Percentiles rank a stretch among this genome's conserved stretches.
These are phyloP conservation scores for Durio zibethinus DNA, from an alignment of 345 rosid species.

Conservation along the genomic window DNA sequence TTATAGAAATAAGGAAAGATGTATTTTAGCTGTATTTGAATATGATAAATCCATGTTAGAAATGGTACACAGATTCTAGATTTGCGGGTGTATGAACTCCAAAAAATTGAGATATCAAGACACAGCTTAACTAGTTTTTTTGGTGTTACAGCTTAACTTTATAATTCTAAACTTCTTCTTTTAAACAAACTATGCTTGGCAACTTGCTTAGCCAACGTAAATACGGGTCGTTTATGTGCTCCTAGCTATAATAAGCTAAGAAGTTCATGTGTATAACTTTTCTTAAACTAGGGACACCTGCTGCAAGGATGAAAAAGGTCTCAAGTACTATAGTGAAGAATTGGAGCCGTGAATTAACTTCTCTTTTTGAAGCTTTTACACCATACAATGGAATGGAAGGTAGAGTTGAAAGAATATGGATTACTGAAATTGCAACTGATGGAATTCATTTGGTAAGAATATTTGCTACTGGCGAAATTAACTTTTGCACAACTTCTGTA, in stretches of 20 bases:
- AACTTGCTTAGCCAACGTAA: neutral
- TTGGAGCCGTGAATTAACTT: slow-evolving; percentile 86
- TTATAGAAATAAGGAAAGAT: neutral
- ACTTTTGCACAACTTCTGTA: neutral
- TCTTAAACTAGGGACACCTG: slow-evolving; percentile 73
- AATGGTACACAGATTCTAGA: neutral
- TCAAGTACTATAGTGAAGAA: slow-evolving; percentile 76
- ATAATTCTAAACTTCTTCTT: neutral
- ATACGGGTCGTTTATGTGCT: neutral
- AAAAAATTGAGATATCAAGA: neutral
- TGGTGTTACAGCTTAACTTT: too few species aligned
- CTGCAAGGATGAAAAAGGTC: slow-evolving; percentile 95
- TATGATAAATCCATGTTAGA: neutral
- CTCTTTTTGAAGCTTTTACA: slow-evolving; percentile 80
- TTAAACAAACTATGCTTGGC: neutral
- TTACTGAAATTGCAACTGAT: slow-evolving; percentile 84
- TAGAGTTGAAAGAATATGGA: slow-evolving; percentile 86
- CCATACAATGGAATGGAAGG: slow-evolving; percentile 85
- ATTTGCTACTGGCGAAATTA: neutral
- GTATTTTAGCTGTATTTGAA: neutral
- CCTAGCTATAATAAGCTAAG: neutral
- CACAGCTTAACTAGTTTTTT: too few species aligned
- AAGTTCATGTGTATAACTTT: neutral
- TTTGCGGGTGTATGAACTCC: neutral
- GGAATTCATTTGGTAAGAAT: slow-evolving; percentile 78